Evolutionary conservation across 495 filamentous ascomycete species (phyloP), one percentile per base, ranked within the genome.

Genomic region (Aspergillus nanangensis): DNA sequence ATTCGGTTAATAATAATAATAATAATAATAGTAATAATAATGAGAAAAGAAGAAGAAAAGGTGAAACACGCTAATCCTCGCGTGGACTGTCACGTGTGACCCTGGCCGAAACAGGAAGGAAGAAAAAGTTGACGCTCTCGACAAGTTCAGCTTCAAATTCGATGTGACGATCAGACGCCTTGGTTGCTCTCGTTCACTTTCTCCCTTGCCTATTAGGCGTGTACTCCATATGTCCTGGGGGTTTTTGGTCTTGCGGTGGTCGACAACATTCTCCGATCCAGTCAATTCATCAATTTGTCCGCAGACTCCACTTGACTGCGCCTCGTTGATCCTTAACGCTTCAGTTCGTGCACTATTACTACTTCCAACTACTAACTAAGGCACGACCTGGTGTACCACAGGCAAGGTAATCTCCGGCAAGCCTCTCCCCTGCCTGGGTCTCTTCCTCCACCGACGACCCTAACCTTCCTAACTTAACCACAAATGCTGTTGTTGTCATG

Each of bases 1-100:
- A 45, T 27, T 27, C 7, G 27, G 27, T 13, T n/a, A n/a, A n/a
- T n/a, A n/a, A n/a, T n/a, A n/a, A n/a, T n/a, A n/a, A n/a, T n/a
- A n/a, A n/a, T n/a, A n/a, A n/a, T n/a, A n/a, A n/a, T n/a, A n/a
- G n/a, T n/a, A n/a, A n/a, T n/a, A n/a, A n/a, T n/a, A n/a, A n/a
- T n/a, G n/a, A n/a, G n/a, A n/a, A n/a, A n/a, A n/a, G n/a, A n/a
- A n/a, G n/a, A n/a, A n/a, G n/a, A n/a, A n/a, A n/a, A 58, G 45
- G 54, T 67, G 66, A 69, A 67, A 67, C 66, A 60, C 66, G 51
- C 62, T 61, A 66, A 35, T 9, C 48, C 58, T 47, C 54, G 52
- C 56, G 57, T 36, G 44, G 36, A 5, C n/a, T 8, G 40, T 58
- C 55, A 58, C 55, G 51, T 58, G 55, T 24, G 23, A n/a, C 23